A percentile compares a stretch with the other conserved stretches of the same genome.
Conservation (phyloP, 1,284 basidiomycete species). For the Cutaneotrichosporon mucoides region DNA sequence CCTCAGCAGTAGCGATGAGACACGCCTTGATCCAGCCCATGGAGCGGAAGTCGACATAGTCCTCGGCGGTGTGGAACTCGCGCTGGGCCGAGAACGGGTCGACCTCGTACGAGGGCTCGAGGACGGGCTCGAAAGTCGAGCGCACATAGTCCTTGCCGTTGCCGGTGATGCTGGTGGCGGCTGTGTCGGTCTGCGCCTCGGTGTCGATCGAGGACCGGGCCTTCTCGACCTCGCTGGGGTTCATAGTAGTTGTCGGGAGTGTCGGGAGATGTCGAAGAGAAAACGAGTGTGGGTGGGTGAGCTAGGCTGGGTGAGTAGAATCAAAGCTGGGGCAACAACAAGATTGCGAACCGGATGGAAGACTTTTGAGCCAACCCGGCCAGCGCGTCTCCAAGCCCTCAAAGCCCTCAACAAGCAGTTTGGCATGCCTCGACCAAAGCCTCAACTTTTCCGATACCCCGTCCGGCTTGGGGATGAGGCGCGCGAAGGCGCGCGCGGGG, state of each 20-base stretch:
- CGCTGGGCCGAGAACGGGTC: constrained; percentile 32
- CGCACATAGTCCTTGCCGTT: neutral
- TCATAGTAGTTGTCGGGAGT: neutral
- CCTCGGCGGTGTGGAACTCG: constrained; percentile 25
- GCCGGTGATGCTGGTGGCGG: neutral
- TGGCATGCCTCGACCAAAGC: too few species aligned
- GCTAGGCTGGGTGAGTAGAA: too few species aligned
- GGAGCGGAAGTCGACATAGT: constrained; percentile 40
- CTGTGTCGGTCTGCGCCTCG: constrained; percentile 2
- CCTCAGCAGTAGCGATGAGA: constrained; percentile 40
- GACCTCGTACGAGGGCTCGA: constrained; percentile 24
- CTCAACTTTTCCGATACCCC: too few species aligned
- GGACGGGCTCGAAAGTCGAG: neutral
- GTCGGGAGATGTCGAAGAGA: too few species aligned
- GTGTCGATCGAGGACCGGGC: neutral
- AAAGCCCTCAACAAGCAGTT: too few species aligned
- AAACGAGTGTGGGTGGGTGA: too few species aligned
- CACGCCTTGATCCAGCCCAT: constrained; percentile 44
- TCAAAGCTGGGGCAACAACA: too few species aligned
- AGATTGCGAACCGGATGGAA: too few species aligned
- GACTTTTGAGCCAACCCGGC: too few species aligned
- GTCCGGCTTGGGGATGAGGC: too few species aligned
- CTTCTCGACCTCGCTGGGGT: neutral
- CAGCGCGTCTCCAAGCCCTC: too few species aligned
- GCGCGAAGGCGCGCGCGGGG: too few species aligned